Evolutionary conservation across 2,329 filamentous ascomycete species (phyloP), one percentile per base, ranked within the genome.

Genomic region (Fusarium bulbicola): DNA sequence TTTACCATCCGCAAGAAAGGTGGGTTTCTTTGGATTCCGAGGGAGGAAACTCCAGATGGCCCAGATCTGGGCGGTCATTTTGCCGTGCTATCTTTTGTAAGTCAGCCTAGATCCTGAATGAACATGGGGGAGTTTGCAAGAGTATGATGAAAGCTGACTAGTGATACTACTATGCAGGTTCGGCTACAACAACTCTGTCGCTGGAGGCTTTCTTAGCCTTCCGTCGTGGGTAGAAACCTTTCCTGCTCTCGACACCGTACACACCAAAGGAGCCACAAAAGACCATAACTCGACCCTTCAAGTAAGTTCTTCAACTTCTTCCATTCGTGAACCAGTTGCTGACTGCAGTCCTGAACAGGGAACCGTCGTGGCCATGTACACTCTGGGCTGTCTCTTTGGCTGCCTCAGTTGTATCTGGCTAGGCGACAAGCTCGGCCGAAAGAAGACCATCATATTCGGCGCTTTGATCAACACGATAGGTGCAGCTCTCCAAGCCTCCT

Each of bases 331-430:
- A 7, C 4, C 1, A 11, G 1, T 21, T 6, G 15, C 24, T 62
- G 2, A 63, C 6, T 11, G 2, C 0, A 14, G 3, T 18, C 2
- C 0, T 20, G 0, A 5, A 58, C 12, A 63, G 43, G 54, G 61
- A 32, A 60, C 61, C 10, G 56, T 50, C 3, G 61, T 63, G 4
- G 61, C 61, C 1, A 63, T 60, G 30, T 63, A 61, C 30, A 60
- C 61, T 0, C 21, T 63, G 3, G 61, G 54, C 21, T 60, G 54
- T 60, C 61, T 63, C 16, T 63, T 39, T 1, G 61, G 61, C 5
- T 63, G 43, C 16, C 61, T 63, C 20, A 63, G 56, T 18, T 63
- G 54, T 2, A 50, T 63, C 16, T 60, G 61, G 61, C 56, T 63
- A 2, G 61, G 61, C 14, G 61, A 63, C 36, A 60, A 45, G 26